Percentiles rank a stretch among this genome's conserved stretches.
phyloP scores from a whole-genome alignment of 2,329 filamentous ascomycete genomes.

The Torrubiellomyces zombiae region DNA sequence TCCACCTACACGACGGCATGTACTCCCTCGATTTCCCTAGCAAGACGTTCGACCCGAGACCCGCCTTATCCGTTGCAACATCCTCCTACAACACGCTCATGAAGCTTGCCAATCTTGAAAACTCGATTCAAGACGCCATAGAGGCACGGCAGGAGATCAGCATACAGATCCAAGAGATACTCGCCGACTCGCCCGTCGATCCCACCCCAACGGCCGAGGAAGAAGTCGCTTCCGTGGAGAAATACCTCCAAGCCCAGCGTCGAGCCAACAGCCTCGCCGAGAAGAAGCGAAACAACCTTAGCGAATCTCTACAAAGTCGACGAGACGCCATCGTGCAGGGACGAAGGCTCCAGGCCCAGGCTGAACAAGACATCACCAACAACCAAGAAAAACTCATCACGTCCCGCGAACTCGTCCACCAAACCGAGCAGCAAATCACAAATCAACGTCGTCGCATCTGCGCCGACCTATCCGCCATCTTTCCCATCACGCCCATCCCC shows the following conservation, averaged over 20 bases:
- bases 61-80: conserved; percentile 36
- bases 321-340: conserved; percentile 52
- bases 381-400: conserved; percentile 41
- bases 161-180: conserved; percentile 54
- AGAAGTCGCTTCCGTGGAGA: conserved; percentile 27
- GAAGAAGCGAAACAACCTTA: conserved; percentile 49
- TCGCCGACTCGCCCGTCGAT: conserved; percentile 24
- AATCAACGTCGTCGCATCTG: conserved; percentile 83
- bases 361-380: conserved; percentile 43
- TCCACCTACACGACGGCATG: conserved; percentile 73
- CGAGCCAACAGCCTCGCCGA: conserved; percentile 47
- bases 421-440: conserved; percentile 48
- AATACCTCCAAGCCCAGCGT: conserved; percentile 44
- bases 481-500: conserved; percentile 54
- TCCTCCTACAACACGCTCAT: conserved; percentile 81
- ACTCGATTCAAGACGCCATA: conserved; percentile 79
- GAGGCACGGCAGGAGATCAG: conserved; percentile 59
- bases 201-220: conserved; percentile 32
- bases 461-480: conserved; percentile 64
- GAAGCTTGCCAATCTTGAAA: conserved; percentile 74
- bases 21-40: conserved; percentile 61
- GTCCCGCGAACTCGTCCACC: conserved; percentile 35
- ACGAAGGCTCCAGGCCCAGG: conserved; percentile 38
- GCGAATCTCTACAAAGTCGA: conserved; percentile 46
- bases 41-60: conserved; percentile 31